Evolutionary conservation across 2,329 filamentous ascomycete genomes (phyloP).

Genomic region (Pestalotiopsis sp.): DNA sequence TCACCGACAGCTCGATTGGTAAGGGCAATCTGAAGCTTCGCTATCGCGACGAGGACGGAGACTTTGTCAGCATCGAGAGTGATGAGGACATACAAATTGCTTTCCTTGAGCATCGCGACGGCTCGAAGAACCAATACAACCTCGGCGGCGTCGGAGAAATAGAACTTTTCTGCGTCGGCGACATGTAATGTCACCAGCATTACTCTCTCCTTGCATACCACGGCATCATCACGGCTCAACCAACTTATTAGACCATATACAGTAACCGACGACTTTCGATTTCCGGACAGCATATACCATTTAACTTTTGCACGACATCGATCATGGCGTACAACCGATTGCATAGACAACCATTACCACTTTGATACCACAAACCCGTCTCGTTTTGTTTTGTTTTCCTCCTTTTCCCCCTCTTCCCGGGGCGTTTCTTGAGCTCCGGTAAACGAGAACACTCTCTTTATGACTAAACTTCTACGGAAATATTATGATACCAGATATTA

Average conservation of each 20-base stretch:
- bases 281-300: conserved; percentile 5
- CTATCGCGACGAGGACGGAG: conserved; percentile 90
- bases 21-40: conserved; percentile 83
- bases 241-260: not conserved
- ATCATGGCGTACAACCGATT: conserved; percentile 20
- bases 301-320: conserved; percentile 17
- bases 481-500: conserved; percentile 12
- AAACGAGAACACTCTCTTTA: conserved; percentile 7
- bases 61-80: conserved; percentile 90
- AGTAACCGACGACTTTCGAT: not conserved
- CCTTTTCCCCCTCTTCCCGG: conserved; percentile 22
- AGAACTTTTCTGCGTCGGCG: conserved; percentile 77
- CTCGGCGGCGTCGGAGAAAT: conserved; percentile 83
- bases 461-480: conserved; percentile 10
- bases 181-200: conserved; percentile 26
- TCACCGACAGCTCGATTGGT: conserved; percentile 82
- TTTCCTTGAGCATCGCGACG: conserved; percentile 91
- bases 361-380: conserved; percentile 29
- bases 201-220: not conserved
- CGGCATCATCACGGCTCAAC: not conserved
- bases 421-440: conserved; percentile 13
- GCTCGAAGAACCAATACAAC: conserved; percentile 50
- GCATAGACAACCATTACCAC: conserved; percentile 21
- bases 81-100: conserved; percentile 97
- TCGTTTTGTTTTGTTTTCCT: conserved; percentile 10